phyloP scores from a whole-genome alignment of 208 protist species.

The Wallacemonas sp. region DNA sequence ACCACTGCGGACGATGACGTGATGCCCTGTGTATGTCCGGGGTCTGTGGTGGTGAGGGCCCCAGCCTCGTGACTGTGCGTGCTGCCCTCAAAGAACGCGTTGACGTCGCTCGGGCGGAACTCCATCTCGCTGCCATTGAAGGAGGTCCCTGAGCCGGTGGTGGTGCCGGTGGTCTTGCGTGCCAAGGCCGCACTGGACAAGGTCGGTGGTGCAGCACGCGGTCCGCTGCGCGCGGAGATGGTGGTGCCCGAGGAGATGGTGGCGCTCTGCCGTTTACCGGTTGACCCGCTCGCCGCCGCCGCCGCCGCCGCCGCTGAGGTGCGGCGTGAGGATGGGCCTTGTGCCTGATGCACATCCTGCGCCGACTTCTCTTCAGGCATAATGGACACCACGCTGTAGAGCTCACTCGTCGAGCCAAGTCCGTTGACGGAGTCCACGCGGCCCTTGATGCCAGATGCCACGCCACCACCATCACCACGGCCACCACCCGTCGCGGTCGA shows the following conservation, averaged over 20 bases:
- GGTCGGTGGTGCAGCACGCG: neutral
- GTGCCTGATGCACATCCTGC: neutral
- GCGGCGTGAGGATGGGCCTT: neutral
- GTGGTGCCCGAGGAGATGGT: neutral
- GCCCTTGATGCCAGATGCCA: too few species aligned
- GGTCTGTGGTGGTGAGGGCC: neutral
- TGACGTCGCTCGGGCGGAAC: slow-evolving; percentile 8
- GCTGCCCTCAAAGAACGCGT: slow-evolving; percentile 8
- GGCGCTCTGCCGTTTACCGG: neutral
- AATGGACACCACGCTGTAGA: slow-evolving; percentile 8
- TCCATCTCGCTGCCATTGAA: slow-evolving; percentile 4
- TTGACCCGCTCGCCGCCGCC: too few species aligned
- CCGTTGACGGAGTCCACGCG: neutral
- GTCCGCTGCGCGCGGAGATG: neutral
- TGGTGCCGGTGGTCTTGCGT: neutral
- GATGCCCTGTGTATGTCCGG: too few species aligned
- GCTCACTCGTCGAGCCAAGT: neutral
- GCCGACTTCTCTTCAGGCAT: neutral
- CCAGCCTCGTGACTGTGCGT: too few species aligned
- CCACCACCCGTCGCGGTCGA: neutral
- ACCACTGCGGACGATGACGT: too few species aligned
- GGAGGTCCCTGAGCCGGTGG: neutral
- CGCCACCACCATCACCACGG: neutral
- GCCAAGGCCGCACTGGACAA: too few species aligned
- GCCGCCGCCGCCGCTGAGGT: neutral